A percentile compares a stretch with the other conserved stretches of the same genome.
Evolutionary conservation across 805 yeast species (phyloP).

Genomic region (Spathaspora hagerdaliae): DNA sequence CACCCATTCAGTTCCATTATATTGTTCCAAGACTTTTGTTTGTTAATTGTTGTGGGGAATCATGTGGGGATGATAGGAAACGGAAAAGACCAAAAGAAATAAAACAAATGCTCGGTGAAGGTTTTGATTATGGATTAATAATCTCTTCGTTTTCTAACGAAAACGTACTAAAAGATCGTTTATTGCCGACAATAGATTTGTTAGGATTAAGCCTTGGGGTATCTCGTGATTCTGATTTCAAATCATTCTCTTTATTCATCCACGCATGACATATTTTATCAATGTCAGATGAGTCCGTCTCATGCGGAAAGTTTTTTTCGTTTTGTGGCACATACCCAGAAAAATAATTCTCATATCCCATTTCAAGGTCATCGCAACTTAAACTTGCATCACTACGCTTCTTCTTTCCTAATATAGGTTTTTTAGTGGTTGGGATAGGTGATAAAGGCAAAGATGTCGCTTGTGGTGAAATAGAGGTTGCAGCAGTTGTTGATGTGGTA

Average conservation of each 20-base stretch:
- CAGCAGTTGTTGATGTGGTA: not conserved
- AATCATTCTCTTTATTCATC: conserved; percentile 4
- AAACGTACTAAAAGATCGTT: conserved; percentile 5
- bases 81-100: too few relatives aligned
- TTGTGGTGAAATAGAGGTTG: not conserved
- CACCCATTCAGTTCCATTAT: too few relatives aligned
- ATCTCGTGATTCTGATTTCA: not conserved
- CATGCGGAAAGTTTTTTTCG: not conserved
- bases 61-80: too few relatives aligned
- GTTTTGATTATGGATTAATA: not conserved
- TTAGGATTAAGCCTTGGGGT: not conserved
- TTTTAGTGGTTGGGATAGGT: not conserved
- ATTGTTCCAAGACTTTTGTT: too few relatives aligned
- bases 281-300: conserved; percentile 1
- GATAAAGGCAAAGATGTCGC: not conserved
- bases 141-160: conserved; percentile 5
- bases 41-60: too few relatives aligned
- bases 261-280: conserved; percentile 1
- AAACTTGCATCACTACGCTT: not conserved
- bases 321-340: conserved; percentile 2
- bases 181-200: not conserved
- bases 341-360: conserved; percentile 10
- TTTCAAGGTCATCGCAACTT: not conserved
- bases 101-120: not conserved
- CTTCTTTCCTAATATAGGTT: not conserved